Base-by-base conservation (phyloP, 2,329 filamentous ascomycete genomes). In the Trichoderma atrobrunneum region DNA sequence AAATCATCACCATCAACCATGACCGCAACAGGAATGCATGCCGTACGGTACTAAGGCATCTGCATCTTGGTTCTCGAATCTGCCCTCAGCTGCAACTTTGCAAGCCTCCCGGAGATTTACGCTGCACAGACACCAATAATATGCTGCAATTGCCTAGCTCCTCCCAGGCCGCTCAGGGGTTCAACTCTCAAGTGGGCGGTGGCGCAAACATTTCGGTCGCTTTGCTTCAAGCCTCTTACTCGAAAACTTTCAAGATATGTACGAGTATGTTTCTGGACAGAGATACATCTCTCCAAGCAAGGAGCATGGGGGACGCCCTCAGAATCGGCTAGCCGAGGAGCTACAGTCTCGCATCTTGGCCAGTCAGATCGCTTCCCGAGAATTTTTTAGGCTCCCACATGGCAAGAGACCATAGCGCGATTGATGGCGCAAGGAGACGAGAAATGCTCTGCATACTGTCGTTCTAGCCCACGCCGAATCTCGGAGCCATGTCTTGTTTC, bases 311-410 rank as follows among this genome's bases (percentile, higher is more conserved):
- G 26, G 24, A 54, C 12, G 64, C 16, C 34, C 36, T 69, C 66
- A 34, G 48, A 61, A 51, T 16, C 32, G 57, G 57, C 36, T 69
- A 69, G 66, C 26, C 56, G 56, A 48, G 28, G 56, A 69, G 56
- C 43, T 64, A 56, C 51, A 65, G 30, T 66, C 70, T 72, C 70
- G 70, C 70, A 72, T 57, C 70, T 57, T 57, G 43, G 32, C 70
- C 70, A 72, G 54, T 72, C 43, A 72, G 18, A 54, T 57, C 3
- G 36, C 63, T 60, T 68, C 64, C 70, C 70, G 56, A 72, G 11
- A 48, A 54, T 24, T 62, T 30, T 48, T 63, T 68, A 63, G 70
- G 34, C 70, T 72, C 64, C 70, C 70, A 68, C 70, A 72, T 72
- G 70, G 70, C 64, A 59, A 63, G 62, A 51, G 32, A 24, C 18